phyloP scores from a whole-genome alignment of 495 filamentous ascomycete species.

The Cryomyces minteri region DNA sequence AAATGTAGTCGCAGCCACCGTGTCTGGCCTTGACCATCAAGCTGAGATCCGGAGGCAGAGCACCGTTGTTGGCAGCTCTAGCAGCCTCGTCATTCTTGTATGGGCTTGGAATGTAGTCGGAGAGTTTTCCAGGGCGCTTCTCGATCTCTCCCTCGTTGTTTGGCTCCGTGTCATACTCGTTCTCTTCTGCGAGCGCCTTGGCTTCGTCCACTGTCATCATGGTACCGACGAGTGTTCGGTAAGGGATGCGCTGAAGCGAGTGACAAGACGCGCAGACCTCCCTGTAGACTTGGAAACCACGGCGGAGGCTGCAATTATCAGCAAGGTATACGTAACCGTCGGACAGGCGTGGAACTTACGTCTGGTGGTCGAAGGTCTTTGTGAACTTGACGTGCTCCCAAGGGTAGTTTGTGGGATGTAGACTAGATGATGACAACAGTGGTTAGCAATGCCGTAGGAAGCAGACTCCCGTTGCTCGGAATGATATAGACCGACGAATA shows the following conservation, averaged over 20 bases:
- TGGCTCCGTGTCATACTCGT: slow-evolving; percentile 96
- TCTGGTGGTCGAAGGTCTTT: slow-evolving; percentile 92
- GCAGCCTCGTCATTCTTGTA: slow-evolving; percentile 99
- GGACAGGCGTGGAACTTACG: slow-evolving; percentile 35
- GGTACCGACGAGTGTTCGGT: slow-evolving; percentile 78
- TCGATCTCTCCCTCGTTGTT: slow-evolving; percentile 96
- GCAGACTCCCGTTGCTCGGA: no score
- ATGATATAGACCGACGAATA: no score
- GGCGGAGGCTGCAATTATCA: slow-evolving; percentile 52
- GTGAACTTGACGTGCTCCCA: slow-evolving; percentile 84
- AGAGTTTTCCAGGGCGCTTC: slow-evolving; percentile 94
- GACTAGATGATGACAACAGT: slow-evolving; percentile 28
- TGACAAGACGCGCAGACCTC: slow-evolving; percentile 98
- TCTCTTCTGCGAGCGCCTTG: slow-evolving; percentile 91
- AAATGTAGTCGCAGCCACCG: slow-evolving; percentile 97
- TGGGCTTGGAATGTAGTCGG: slow-evolving; percentile 84
- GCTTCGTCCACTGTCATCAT: slow-evolving; percentile 93
- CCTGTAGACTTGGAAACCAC: slow-evolving; percentile 99
- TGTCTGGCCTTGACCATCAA: slow-evolving; percentile 96
- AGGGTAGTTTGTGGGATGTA: slow-evolving; percentile 82
- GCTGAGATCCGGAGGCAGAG: slow-evolving; percentile 90
- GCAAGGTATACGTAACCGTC: not conserved
- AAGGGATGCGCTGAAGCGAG: slow-evolving; percentile 85
- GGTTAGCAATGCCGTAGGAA: no score
- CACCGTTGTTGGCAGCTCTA: slow-evolving; percentile 94